Evolutionary conservation across 116 monocot species (phyloP).

Genomic region (Thalassia testudinum): DNA sequence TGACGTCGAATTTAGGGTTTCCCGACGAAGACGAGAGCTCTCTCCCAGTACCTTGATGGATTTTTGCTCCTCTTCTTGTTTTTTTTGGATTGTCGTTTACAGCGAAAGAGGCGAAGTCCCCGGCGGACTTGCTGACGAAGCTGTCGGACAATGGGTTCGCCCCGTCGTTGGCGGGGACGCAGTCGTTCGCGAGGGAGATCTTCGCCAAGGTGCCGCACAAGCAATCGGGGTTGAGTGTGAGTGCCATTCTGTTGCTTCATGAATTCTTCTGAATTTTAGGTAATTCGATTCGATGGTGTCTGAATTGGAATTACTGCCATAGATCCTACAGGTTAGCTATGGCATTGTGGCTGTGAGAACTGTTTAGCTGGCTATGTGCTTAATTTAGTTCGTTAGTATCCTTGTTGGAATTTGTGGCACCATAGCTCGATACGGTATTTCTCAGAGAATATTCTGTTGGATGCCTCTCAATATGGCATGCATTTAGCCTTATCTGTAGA

Average conservation of each 20-base stretch:
- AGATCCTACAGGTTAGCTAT: neutral
- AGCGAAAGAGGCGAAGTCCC: constrained; percentile 74
- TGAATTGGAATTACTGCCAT: neutral
- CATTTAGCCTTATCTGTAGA: too few species aligned
- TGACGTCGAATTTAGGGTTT: neutral
- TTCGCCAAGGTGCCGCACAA: constrained; percentile 54
- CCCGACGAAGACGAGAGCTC: neutral
- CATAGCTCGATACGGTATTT: too few species aligned
- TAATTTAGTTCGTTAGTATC: too few species aligned
- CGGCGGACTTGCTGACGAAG: constrained; percentile 34
- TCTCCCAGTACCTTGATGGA: too few species aligned
- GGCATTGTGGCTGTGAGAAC: neutral
- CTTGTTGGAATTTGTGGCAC: too few species aligned
- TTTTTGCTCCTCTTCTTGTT: neutral
- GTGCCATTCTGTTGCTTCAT: constrained; percentile 2
- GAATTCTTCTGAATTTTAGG: neutral
- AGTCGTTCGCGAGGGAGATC: constrained; percentile 51
- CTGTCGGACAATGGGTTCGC: constrained; percentile 53
- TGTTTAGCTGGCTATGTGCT: too few species aligned
- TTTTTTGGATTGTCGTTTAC: constrained; percentile 4
- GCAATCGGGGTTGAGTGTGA: constrained; percentile 56
- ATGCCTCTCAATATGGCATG: too few species aligned
- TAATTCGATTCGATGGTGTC: neutral
- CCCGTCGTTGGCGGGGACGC: constrained; percentile 38
- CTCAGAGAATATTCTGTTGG: too few species aligned